Evolutionary conservation across 345 rosid species (phyloP).

Genomic region (Erysimum cheiranthoides): DNA sequence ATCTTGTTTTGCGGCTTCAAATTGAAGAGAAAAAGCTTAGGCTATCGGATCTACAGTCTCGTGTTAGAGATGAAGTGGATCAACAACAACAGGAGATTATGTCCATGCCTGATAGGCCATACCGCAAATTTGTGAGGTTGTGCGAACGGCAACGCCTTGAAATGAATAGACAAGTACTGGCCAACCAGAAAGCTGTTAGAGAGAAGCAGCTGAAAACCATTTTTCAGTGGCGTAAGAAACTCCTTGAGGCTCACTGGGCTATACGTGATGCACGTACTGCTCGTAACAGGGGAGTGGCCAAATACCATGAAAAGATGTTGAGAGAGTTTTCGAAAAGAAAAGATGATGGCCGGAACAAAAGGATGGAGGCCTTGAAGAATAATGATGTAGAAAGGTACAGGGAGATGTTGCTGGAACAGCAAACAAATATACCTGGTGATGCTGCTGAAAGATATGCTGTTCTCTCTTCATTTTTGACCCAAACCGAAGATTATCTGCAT

Average conservation of each 20-base stretch:
- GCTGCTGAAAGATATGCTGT: slow-evolving; percentile 97
- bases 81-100: slow-evolving; percentile 96
- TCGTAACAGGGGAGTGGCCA: slow-evolving; percentile 98
- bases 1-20: slow-evolving; percentile 95
- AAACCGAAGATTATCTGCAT: slow-evolving; percentile 98
- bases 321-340: slow-evolving; percentile 95
- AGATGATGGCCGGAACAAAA: slow-evolving; percentile 93
- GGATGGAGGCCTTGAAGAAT: slow-evolving; percentile 99
- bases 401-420: slow-evolving; percentile 98
- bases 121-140: slow-evolving; percentile 93
- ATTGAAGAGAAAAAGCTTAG: slow-evolving; percentile 94
- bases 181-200: slow-evolving; percentile 80
- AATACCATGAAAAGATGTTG: slow-evolving; percentile 96
- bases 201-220: slow-evolving; percentile 96
- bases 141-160: slow-evolving; percentile 98
- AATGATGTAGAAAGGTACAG: slow-evolving; percentile 99
- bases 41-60: slow-evolving; percentile 81
- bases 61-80: slow-evolving; percentile 91
- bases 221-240: slow-evolving; percentile 99
- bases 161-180: slow-evolving; percentile 86
- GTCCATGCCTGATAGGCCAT: slow-evolving; percentile 99
- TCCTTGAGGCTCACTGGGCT: slow-evolving; percentile 97
- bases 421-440: slow-evolving; percentile 85
- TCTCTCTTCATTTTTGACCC: slow-evolving; percentile 92
- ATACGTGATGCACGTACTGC: slow-evolving; percentile 99